Conservation (phyloP, 1,284 basidiomycete genomes). For the Trichosporon sp. region DNA sequence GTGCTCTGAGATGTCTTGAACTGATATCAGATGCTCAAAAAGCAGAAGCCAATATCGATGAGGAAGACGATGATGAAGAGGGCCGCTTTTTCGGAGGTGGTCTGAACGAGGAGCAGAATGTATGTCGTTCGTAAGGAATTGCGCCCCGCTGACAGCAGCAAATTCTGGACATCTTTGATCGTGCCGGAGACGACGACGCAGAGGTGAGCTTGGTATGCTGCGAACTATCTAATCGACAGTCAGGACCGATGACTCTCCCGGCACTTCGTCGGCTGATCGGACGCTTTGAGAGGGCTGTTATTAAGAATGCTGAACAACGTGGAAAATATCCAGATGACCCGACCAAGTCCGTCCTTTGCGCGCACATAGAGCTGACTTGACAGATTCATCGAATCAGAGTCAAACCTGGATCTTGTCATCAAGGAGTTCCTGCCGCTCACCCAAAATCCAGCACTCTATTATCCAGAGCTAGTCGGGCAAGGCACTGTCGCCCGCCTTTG, state of each 20-base stretch:
- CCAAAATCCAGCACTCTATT: conserved; percentile 74
- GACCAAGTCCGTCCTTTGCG: conserved; percentile 60
- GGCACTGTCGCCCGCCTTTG: conserved; percentile 63
- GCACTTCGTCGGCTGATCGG: conserved; percentile 68
- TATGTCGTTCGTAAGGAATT: conserved; percentile 50
- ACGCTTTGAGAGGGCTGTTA: conserved; percentile 77
- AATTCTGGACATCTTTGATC: conserved; percentile 69
- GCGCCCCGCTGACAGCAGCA: conserved; percentile 26
- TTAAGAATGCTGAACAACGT: conserved; percentile 90
- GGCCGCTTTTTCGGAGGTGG: conserved; percentile 91
- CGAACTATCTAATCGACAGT: conserved; percentile 8
- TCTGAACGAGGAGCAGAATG: conserved; percentile 80
- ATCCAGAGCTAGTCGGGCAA: conserved; percentile 78
- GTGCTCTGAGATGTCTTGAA: background rate
- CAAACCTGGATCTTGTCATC: conserved; percentile 80
- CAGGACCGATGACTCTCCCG: conserved; percentile 55
- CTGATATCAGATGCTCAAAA: background rate
- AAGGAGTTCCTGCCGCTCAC: conserved; percentile 84
- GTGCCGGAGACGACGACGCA: conserved; percentile 57
- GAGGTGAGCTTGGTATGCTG: conserved; percentile 53
- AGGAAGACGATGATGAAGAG: conserved; percentile 74
- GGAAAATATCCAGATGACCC: conserved; percentile 87
- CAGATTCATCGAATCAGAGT: conserved; percentile 98
- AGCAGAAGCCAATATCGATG: background rate
- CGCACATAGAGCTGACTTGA: background rate